Evolutionary conservation across 2,329 filamentous ascomycete genomes (phyloP).

Genomic region (Arthroderma uncinatum): DNA sequence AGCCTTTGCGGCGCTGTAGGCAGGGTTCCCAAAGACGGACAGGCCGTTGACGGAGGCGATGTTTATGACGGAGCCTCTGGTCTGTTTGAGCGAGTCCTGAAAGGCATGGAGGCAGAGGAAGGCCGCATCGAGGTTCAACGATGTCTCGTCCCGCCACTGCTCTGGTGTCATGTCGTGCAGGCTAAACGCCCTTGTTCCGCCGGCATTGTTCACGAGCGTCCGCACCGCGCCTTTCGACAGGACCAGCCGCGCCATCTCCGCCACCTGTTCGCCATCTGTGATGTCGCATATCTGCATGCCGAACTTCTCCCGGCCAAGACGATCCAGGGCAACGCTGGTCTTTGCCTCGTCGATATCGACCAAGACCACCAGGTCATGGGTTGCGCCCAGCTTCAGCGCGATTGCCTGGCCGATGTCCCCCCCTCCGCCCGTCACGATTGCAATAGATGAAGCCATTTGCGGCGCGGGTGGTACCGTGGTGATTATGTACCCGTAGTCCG

Average conservation of each 20-base stretch:
- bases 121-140: conserved; percentile 17
- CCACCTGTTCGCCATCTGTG: conserved; percentile 17
- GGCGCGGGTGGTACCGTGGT: too few species aligned
- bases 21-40: conserved; percentile 17
- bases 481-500: too few species aligned
- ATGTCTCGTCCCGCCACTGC: conserved; percentile 15
- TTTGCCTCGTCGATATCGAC: conserved; percentile 18
- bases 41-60: conserved; percentile 19
- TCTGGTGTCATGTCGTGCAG: conserved; percentile 17
- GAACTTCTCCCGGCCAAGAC: conserved; percentile 14
- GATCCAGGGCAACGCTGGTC: conserved; percentile 11
- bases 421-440: conserved; percentile 21
- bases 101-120: conserved; percentile 18
- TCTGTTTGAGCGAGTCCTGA: conserved; percentile 13
- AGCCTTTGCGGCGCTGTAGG: conserved; percentile 32
- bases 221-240: conserved; percentile 10
- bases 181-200: conserved; percentile 18
- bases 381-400: conserved; percentile 17
- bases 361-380: conserved; percentile 17
- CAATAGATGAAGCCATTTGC: conserved; percentile 11
- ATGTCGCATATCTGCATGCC: conserved; percentile 18
- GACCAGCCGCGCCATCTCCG: conserved; percentile 11
- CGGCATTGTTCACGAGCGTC: conserved; percentile 23
- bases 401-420: conserved; percentile 22
- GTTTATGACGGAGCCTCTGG: conserved; percentile 15